Conservation (phyloP, 805 yeast species). For the Pichia phayaonensis region DNA sequence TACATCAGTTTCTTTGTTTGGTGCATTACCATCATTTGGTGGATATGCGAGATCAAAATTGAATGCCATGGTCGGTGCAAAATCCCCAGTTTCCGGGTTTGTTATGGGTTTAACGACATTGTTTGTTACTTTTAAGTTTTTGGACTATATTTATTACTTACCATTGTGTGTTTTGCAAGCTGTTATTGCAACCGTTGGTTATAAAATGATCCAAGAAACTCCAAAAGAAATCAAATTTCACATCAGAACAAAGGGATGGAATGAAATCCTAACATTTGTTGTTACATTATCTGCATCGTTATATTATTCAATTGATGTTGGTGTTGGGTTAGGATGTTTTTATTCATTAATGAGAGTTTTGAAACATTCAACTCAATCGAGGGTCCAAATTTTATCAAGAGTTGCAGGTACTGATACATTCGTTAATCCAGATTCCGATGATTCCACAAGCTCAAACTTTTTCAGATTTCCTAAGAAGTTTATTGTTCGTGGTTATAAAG, state of each 20-base stretch:
- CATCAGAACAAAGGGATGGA: slow-evolving; percentile 62
- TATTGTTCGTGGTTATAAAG: slow-evolving; percentile 22
- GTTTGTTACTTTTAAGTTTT: slow-evolving; percentile 50
- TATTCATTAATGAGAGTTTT: slow-evolving; percentile 75
- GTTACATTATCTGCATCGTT: slow-evolving; percentile 60
- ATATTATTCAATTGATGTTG: slow-evolving; percentile 77
- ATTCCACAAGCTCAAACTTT: slow-evolving; percentile 9
- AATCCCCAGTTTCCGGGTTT: slow-evolving; percentile 76
- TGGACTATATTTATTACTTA: slow-evolving; percentile 59
- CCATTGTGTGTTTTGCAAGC: slow-evolving; percentile 79
- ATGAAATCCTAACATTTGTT: slow-evolving; percentile 62
- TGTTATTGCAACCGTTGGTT: slow-evolving; percentile 71
- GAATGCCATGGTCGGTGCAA: slow-evolving; percentile 82
- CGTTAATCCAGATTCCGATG: slow-evolving; percentile 59
- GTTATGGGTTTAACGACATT: slow-evolving; percentile 74
- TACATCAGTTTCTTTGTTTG: slow-evolving; percentile 47
- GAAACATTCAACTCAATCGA: slow-evolving; percentile 70
- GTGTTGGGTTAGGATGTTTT: slow-evolving; percentile 79
- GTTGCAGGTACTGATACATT: slow-evolving; percentile 53
- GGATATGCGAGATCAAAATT: slow-evolving; percentile 93
- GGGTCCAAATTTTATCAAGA: slow-evolving; percentile 78
- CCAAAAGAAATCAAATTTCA: slow-evolving; percentile 75
- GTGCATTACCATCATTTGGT: slow-evolving; percentile 86
- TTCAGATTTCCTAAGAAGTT: slow-evolving; percentile 13
- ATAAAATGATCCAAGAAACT: slow-evolving; percentile 72